phyloP scores from a whole-genome alignment of 208 protist species.

The Wallacemonas sp. region DNA sequence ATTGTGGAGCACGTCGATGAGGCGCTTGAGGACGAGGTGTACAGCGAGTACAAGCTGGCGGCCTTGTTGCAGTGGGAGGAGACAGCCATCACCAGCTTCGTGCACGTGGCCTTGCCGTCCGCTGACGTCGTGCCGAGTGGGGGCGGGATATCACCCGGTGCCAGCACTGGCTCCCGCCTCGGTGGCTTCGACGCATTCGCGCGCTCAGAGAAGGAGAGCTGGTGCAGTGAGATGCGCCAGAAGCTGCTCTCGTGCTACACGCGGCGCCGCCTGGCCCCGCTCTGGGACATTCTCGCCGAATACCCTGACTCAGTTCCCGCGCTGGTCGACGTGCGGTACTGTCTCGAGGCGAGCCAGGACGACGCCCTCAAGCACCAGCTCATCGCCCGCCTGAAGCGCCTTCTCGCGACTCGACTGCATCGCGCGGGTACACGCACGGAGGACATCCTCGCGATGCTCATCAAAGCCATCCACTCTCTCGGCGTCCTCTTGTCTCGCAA shows the following conservation, averaged over 20 bases:
- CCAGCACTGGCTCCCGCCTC: not conserved
- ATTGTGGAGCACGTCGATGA: slow-evolving; percentile 45
- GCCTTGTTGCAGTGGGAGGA: slow-evolving; percentile 67
- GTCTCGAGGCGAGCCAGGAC: slow-evolving; percentile 53
- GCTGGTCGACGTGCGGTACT: slow-evolving; percentile 77
- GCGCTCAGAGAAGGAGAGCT: slow-evolving; percentile 52
- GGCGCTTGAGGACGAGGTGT: slow-evolving; percentile 60
- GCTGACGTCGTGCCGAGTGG: not conserved
- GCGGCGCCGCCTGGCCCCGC: slow-evolving; percentile 54
- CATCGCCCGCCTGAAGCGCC: slow-evolving; percentile 45
- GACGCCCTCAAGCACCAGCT: slow-evolving; percentile 61
- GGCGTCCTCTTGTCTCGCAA: slow-evolving; percentile 74
- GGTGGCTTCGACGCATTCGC: slow-evolving; percentile 14
- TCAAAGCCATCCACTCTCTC: slow-evolving; percentile 77
- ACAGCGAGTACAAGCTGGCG: slow-evolving; percentile 50
- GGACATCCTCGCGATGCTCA: slow-evolving; percentile 82
- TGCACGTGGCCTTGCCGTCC: slow-evolving; percentile 42
- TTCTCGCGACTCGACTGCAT: slow-evolving; percentile 79
- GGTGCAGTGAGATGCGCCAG: slow-evolving; percentile 68
- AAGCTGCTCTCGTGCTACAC: slow-evolving; percentile 56
- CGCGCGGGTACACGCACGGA: slow-evolving; percentile 83
- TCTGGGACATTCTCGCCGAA: slow-evolving; percentile 88
- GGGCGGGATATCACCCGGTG: not conserved
- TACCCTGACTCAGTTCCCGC: slow-evolving; percentile 82
- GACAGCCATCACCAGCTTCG: slow-evolving; percentile 68